Percentiles rank a stretch among this genome's conserved stretches.
phyloP scores from a whole-genome alignment of 2,329 filamentous ascomycete species.

The Fusarium protoensiforme region DNA sequence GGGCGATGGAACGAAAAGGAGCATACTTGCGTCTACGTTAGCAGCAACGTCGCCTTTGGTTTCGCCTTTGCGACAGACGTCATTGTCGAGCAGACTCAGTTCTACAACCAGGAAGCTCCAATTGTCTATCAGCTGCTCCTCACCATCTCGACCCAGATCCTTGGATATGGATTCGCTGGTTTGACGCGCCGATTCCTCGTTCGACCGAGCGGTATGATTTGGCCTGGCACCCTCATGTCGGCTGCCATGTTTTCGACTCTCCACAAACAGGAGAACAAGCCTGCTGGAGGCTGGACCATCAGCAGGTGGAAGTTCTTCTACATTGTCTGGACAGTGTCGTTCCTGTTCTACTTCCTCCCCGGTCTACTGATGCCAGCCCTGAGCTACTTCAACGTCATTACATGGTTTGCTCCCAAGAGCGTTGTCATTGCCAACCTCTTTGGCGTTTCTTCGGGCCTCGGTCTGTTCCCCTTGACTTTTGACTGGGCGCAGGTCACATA shows the following conservation, averaged over 20 bases:
- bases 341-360: constrained; percentile 86
- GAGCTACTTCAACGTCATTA: constrained; percentile 89
- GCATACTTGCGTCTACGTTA: constrained; percentile 89
- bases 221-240: constrained; percentile 89
- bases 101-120: constrained; percentile 84
- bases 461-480: constrained; percentile 86
- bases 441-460: constrained; percentile 85
- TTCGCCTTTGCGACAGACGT: constrained; percentile 92
- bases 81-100: constrained; percentile 89
- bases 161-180: constrained; percentile 88
- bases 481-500: constrained; percentile 93
- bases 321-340: constrained; percentile 75
- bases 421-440: constrained; percentile 90
- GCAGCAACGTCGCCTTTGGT: constrained; percentile 89
- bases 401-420: constrained; percentile 88
- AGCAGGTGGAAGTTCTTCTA: constrained; percentile 88
- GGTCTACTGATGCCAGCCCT: constrained; percentile 85
- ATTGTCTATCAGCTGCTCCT: constrained; percentile 84
- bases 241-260: constrained; percentile 90
- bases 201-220: constrained; percentile 88
- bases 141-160: constrained; percentile 85
- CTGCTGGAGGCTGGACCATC: constrained; percentile 84
- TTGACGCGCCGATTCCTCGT: constrained; percentile 84
- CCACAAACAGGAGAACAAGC: constrained; percentile 85
- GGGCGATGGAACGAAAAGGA: constrained; percentile 90